Conservation (phyloP, 2,329 filamentous ascomycete species). For the Xylaria digitata region DNA sequence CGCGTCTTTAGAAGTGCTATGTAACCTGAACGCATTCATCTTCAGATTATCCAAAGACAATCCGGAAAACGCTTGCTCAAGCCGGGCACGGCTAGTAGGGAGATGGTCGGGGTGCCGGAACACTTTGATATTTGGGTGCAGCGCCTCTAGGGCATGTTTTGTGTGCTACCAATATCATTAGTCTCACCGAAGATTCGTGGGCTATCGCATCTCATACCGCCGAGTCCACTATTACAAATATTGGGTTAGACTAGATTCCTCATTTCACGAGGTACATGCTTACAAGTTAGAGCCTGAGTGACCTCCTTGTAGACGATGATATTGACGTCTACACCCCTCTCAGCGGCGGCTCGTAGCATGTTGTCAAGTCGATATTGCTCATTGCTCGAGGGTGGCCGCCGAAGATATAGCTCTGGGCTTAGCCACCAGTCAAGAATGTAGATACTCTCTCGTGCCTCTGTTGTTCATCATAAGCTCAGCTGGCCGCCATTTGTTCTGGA, state of each 20-base stretch:
- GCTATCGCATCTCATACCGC: slow-evolving; percentile 48
- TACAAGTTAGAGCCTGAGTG: slow-evolving; percentile 80
- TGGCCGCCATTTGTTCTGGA: background rate
- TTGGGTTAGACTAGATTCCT: slow-evolving; percentile 31
- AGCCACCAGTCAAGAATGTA: slow-evolving; percentile 94
- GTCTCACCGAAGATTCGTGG: background rate
- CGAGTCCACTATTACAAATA: slow-evolving; percentile 53
- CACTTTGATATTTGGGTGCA: slow-evolving; percentile 87
- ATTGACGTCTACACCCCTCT: slow-evolving; percentile 85
- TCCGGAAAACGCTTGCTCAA: slow-evolving; percentile 70
- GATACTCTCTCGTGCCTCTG: slow-evolving; percentile 78
- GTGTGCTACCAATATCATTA: slow-evolving; percentile 68
- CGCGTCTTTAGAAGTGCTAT: slow-evolving; percentile 76
- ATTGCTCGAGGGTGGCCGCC: slow-evolving; percentile 83
- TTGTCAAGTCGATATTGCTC: slow-evolving; percentile 86
- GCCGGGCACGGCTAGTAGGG: slow-evolving; percentile 73
- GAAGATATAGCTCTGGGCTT: slow-evolving; percentile 86
- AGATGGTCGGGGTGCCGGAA: slow-evolving; percentile 92
- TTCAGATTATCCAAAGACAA: slow-evolving; percentile 56
- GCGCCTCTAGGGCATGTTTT: slow-evolving; percentile 78
- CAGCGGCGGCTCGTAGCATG: slow-evolving; percentile 83
- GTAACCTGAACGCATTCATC: slow-evolving; percentile 60
- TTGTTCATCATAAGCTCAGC: slow-evolving; percentile 29
- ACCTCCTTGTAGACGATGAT: slow-evolving; percentile 95
- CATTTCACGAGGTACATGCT: slow-evolving; percentile 54